These are phyloP conservation scores for Dictyostelium purpureum DNA, from an alignment of 78 protist species.

Conservation along the genomic window DNA sequence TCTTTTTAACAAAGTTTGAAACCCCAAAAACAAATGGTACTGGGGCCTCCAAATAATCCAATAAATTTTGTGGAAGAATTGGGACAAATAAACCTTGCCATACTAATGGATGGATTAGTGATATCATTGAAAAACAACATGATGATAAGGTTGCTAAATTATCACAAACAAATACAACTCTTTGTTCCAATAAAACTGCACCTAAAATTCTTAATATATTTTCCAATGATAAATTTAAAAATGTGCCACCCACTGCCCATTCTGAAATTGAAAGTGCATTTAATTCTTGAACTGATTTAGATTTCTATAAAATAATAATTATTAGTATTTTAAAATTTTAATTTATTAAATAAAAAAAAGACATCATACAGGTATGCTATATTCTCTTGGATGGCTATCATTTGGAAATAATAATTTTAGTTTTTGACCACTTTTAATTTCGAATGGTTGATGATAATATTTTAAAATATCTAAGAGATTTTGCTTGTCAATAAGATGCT, in stretches of 20 bases:
- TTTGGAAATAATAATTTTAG: slow-evolving; percentile 30
- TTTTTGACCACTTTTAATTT: not conserved
- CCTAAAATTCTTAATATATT: slow-evolving; percentile 51
- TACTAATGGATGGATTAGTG: slow-evolving; percentile 56
- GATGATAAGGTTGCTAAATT: slow-evolving; percentile 55
- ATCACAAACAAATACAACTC: slow-evolving; percentile 73
- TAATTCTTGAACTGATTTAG: slow-evolving; percentile 21
- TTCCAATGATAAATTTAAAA: slow-evolving; percentile 45
- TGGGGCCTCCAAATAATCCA: slow-evolving; percentile 69
- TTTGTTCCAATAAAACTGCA: slow-evolving; percentile 67
- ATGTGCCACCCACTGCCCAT: slow-evolving; percentile 45
- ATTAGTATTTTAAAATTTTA: not conserved
- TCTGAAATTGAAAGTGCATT: slow-evolving; percentile 38
- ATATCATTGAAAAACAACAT: slow-evolving; percentile 46
- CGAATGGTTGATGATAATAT: slow-evolving; percentile 1
- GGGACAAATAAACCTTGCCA: slow-evolving; percentile 80
- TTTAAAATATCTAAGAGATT: slow-evolving; percentile 55
- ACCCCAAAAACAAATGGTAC: slow-evolving; percentile 70
- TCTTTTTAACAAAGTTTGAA: slow-evolving; percentile 18
- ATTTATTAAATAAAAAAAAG: not conserved
- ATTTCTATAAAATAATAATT: not conserved
- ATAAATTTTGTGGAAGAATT: slow-evolving; percentile 22
- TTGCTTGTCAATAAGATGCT: slow-evolving; percentile 66
- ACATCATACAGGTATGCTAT: slow-evolving; percentile 44
- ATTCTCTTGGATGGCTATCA: slow-evolving; percentile 23